Evolutionary conservation across 2,329 filamentous ascomycete genomes (phyloP).

Genomic region (Cordyceps cicadae): DNA sequence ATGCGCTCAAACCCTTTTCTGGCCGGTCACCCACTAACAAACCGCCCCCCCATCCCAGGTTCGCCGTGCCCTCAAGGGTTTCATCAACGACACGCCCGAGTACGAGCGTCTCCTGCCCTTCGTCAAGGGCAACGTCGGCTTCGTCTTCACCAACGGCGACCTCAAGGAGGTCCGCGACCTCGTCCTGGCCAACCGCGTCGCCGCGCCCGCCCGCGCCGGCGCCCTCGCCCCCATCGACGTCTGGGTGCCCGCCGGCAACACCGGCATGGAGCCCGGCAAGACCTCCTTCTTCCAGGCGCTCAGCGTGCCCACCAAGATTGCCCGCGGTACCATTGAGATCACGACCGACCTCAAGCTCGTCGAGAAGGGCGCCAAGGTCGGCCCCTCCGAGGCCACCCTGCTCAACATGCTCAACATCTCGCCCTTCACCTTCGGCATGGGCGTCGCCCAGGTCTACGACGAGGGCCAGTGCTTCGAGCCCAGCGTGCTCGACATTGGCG

Average conservation of each 20-base stretch:
- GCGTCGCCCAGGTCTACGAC: constrained; percentile 93
- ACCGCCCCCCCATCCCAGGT: too few species aligned
- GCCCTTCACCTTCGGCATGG: constrained; percentile 99
- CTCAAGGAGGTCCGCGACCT: constrained; percentile 89
- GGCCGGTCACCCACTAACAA: not conserved
- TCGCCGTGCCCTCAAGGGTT: constrained; percentile 94
- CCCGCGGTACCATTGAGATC: constrained; percentile 99
- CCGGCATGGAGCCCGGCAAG: constrained; percentile 99
- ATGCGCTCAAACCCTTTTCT: not conserved
- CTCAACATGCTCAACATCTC: constrained; percentile 99
- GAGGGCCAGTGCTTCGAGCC: constrained; percentile 86
- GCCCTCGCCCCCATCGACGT: constrained; percentile 90
- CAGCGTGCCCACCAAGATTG: constrained; percentile 99
- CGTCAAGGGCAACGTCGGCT: constrained; percentile 96
- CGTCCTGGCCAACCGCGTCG: constrained; percentile 94
- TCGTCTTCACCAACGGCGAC: constrained; percentile 98
- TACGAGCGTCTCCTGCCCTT: constrained; percentile 95
- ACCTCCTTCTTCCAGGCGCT: constrained; percentile 99
- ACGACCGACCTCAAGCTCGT: constrained; percentile 96
- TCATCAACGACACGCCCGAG: constrained; percentile 83
- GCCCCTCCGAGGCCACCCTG: constrained; percentile 95
- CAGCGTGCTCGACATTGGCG: constrained; percentile 82
- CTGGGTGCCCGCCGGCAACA: constrained; percentile 95
- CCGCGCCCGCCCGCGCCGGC: constrained; percentile 95
- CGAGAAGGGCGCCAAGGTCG: constrained; percentile 87